phyloP scores from a whole-genome alignment of 2,329 filamentous ascomycete species.

The Alternaria brassicicola region DNA sequence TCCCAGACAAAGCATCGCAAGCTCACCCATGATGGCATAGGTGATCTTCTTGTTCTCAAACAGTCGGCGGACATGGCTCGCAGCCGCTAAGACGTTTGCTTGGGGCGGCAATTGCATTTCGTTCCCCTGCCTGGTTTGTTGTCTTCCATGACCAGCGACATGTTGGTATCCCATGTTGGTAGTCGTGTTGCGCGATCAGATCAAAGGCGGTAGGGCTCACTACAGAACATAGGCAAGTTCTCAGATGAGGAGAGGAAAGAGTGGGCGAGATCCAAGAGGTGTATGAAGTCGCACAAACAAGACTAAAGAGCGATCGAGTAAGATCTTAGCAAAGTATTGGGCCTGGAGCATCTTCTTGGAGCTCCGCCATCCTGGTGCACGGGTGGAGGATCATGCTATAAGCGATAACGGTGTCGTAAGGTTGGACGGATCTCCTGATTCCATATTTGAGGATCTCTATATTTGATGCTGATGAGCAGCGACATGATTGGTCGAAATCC shows the following conservation, averaged over 20 bases:
- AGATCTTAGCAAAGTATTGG: background rate
- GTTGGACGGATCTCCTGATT: slow-evolving; percentile 10
- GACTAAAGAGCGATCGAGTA: background rate
- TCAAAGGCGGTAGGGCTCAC: background rate
- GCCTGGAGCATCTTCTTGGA: slow-evolving; percentile 3
- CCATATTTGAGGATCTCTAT: slow-evolving; percentile 7
- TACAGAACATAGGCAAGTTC: background rate
- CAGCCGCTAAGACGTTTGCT: slow-evolving; percentile 39
- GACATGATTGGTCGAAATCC: slow-evolving; percentile 6
- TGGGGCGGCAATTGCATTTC: slow-evolving; percentile 26
- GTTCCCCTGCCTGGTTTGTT: slow-evolving; percentile 26
- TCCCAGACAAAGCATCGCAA: slow-evolving; percentile 43
- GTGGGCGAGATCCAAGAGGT: background rate
- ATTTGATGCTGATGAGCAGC: slow-evolving; percentile 13
- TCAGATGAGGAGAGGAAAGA: background rate
- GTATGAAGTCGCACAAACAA: background rate
- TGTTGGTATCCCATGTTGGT: slow-evolving; percentile 31
- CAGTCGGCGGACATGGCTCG: slow-evolving; percentile 33
- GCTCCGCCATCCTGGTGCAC: slow-evolving; percentile 10
- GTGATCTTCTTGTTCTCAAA: slow-evolving; percentile 43
- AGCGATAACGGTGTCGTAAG: slow-evolving; percentile 8
- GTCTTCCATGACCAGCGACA: slow-evolving; percentile 31
- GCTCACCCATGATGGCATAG: slow-evolving; percentile 39
- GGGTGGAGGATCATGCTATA: slow-evolving; percentile 7
- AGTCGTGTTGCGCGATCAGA: slow-evolving; percentile 19